Percentiles rank a stretch among this genome's conserved stretches.
Evolutionary conservation across 2,329 filamentous ascomycete species (phyloP).

Genomic region (Nothopassalora personata): DNA sequence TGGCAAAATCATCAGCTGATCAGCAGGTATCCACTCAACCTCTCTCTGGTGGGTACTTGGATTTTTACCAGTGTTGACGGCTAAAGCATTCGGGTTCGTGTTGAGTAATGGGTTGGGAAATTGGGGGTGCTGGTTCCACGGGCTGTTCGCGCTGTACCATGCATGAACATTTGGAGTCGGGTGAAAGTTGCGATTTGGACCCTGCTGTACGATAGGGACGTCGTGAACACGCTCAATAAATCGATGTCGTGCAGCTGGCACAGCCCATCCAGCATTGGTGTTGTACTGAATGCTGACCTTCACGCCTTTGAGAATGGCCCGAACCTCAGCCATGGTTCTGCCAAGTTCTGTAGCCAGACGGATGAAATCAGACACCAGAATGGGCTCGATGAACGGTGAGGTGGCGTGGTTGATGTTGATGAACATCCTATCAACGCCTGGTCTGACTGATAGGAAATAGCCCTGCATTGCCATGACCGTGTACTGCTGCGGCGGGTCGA

Average conservation of each 20-base stretch:
- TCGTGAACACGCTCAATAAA: neutral
- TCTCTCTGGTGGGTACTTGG: neutral
- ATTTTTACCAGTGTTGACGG: neutral
- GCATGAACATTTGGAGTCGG: neutral
- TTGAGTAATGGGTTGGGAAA: neutral
- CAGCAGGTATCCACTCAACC: neutral
- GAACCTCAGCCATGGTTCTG: neutral
- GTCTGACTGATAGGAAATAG: slow-evolving; percentile 18
- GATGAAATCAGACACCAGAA: neutral
- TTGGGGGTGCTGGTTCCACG: neutral
- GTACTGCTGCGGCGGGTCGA: neutral
- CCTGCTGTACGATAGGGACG: neutral
- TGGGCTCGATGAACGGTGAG: slow-evolving; percentile 12
- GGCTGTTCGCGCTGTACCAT: neutral
- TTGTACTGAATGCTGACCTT: slow-evolving; percentile 14
- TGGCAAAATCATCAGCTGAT: neutral
- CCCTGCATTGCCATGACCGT: slow-evolving; percentile 2
- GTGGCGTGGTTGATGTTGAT: slow-evolving; percentile 23
- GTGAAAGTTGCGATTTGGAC: neutral
- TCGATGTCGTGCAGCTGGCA: neutral
- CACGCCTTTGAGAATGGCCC: slow-evolving; percentile 5
- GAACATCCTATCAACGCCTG: slow-evolving; percentile 7
- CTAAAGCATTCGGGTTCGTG: neutral
- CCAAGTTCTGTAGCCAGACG: neutral
- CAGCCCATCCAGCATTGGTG: neutral